Evolutionary conservation across 257 asterid genomes (phyloP), one percentile per base, ranked within the genome.

Genomic region (Cinchona pubescens): DNA sequence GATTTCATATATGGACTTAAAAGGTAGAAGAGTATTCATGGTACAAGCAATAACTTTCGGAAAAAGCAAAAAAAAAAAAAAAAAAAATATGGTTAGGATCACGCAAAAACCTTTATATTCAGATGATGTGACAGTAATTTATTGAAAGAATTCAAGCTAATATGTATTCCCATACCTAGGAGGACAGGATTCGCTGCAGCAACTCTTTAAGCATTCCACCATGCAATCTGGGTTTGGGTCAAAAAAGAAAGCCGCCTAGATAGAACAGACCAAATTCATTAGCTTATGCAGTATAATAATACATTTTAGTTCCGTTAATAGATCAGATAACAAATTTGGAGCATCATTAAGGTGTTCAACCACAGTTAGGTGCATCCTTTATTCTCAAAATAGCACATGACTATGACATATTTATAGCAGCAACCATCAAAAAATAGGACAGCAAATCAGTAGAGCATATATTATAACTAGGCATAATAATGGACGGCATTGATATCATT

Each of bases 191-290:
- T 85, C 86, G 67, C 81, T 82, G 85, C 87, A 86, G 85, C 93
- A 88, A 80, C 83, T 88, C 75, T 81, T 75, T 21, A 88, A 74
- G 87, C 93, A 88, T 77, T 88, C 88, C 42, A 88, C 91, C 79
- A 88, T 30, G 77, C 91, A 83, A 72, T 87, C 85, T 25, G 91
- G 90, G 77, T 74, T 87, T 15, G 91, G 90, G 13, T 87, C 90
- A 61, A 87, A 32, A 81, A 88, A 88, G 74, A 85, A 82, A 72
- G 91, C 93, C 72, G 78, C 78, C 93, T 88, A 13, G 53, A 53
- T 21, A 29, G 13, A 23, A 6, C 42, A 23, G 35, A 37, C n/a
- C n/a, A 51, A 32, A 23, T 23, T 66, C 38, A 10, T 66, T 40
- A 66, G 71, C 55, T 38, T 62, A 21, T 38, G 35, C 25, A 21